These are phyloP conservation scores for Xylaria venustula DNA, from an alignment of 495 filamentous ascomycete species.

Conservation along the genomic window DNA sequence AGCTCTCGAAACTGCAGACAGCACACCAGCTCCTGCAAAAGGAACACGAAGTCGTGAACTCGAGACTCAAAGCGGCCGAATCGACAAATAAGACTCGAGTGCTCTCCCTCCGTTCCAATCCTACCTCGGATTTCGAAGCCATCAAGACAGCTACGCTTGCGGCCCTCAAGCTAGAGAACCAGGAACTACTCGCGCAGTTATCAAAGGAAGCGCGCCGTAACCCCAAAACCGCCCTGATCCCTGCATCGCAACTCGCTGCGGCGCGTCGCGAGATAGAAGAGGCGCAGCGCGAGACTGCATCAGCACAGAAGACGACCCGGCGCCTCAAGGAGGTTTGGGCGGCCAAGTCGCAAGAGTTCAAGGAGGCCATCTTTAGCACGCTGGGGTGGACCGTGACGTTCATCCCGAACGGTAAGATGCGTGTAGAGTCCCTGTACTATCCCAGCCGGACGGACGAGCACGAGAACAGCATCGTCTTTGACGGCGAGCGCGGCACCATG, in stretches of 20 bases:
- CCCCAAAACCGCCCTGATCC: constrained; percentile 55
- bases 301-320: constrained; percentile 78
- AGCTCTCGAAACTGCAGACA: constrained; percentile 66
- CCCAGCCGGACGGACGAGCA: constrained; percentile 64
- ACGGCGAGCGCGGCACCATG: constrained; percentile 95
- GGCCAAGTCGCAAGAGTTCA: constrained; percentile 85
- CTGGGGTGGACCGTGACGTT: constrained; percentile 93
- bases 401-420: constrained; percentile 87
- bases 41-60: constrained; percentile 68
- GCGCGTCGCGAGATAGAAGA: constrained; percentile 69
- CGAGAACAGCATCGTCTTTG: constrained; percentile 92
- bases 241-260: constrained; percentile 72
- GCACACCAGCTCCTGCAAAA: constrained; percentile 64
- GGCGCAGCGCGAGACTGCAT: constrained; percentile 68
- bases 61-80: constrained; percentile 70
- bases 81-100: constrained; percentile 76
- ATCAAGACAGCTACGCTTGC: constrained; percentile 76
- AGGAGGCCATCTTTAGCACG: constrained; percentile 83
- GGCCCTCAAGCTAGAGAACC: constrained; percentile 79
- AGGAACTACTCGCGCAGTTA: constrained; percentile 75
- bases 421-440: constrained; percentile 77
- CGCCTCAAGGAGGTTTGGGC: constrained; percentile 89
- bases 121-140: constrained; percentile 76
- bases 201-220: constrained; percentile 42
- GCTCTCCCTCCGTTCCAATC: constrained; percentile 84